These are phyloP conservation scores for Kalmanozyma brasiliensis DNA, from an alignment of 1,284 basidiomycete species.

Conservation along the genomic window DNA sequence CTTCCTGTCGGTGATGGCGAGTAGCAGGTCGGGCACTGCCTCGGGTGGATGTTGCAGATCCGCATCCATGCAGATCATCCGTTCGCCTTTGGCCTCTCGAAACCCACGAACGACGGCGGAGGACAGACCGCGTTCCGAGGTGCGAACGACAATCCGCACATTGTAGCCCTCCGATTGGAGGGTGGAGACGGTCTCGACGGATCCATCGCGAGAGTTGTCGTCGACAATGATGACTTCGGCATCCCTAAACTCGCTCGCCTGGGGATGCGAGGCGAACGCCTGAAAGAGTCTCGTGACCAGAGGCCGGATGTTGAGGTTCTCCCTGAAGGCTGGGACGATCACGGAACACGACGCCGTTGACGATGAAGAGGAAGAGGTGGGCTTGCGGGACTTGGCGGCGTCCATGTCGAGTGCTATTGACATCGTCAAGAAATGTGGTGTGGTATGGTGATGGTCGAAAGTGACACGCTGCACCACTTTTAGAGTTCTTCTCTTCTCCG, in stretches of 20 bases:
- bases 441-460: neutral
- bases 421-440: slow-evolving; percentile 9
- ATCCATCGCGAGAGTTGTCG: slow-evolving; percentile 49
- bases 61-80: slow-evolving; percentile 71
- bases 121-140: slow-evolving; percentile 70
- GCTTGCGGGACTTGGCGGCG: slow-evolving; percentile 28
- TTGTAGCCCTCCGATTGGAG: slow-evolving; percentile 68
- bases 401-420: slow-evolving; percentile 48
- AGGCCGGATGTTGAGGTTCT: slow-evolving; percentile 65
- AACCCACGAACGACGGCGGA: slow-evolving; percentile 71
- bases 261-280: slow-evolving; percentile 15
- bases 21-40: slow-evolving; percentile 69
- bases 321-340: slow-evolving; percentile 42
- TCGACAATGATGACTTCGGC: slow-evolving; percentile 47
- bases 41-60: slow-evolving; percentile 71
- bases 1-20: slow-evolving; percentile 65
- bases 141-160: slow-evolving; percentile 70
- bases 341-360: slow-evolving; percentile 45
- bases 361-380: slow-evolving; percentile 5
- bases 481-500: no score
- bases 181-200: slow-evolving; percentile 23
- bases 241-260: slow-evolving; percentile 23
- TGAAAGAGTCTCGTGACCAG: slow-evolving; percentile 70
- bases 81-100: slow-evolving; percentile 69
- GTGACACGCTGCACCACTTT: no score